These are phyloP conservation scores for Scedosporium apiospermum DNA, from an alignment of 2,329 filamentous ascomycete genomes.

Conservation along the genomic window DNA sequence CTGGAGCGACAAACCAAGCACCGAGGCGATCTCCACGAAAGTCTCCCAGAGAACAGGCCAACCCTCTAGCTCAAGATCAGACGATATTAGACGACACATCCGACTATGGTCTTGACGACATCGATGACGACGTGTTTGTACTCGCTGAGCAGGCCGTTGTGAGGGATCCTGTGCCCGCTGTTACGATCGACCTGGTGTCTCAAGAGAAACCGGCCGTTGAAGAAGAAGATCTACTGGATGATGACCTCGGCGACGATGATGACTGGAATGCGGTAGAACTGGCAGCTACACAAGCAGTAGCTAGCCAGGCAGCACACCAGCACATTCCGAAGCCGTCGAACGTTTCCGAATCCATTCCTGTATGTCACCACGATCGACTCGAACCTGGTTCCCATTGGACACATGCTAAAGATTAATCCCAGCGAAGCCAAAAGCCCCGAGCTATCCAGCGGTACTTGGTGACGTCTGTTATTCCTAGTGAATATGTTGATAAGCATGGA, in stretches of 20 bases:
- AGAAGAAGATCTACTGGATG: constrained; percentile 18
- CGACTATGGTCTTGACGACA: constrained; percentile 55
- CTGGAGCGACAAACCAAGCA: constrained; percentile 7
- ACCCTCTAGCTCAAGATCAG: constrained; percentile 9
- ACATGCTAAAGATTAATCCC: constrained; percentile 17
- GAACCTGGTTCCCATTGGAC: neutral
- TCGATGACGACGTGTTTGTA: constrained; percentile 57
- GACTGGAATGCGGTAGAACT: constrained; percentile 72
- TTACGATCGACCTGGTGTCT: neutral
- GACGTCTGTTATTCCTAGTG: constrained; percentile 59
- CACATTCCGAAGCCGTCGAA: neutral
- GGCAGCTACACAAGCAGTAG: constrained; percentile 58
- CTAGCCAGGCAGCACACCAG: neutral
- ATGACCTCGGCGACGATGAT: constrained; percentile 56
- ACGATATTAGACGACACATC: constrained; percentile 7
- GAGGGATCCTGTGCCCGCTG: neutral
- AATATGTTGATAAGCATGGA: constrained; percentile 56
- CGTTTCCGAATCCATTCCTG: constrained; percentile 1
- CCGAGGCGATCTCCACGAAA: neutral
- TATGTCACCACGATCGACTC: constrained; percentile 2
- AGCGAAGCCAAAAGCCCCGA: constrained; percentile 58
- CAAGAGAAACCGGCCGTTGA: constrained; percentile 11
- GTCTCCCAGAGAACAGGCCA: constrained; percentile 5
- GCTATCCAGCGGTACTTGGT: constrained; percentile 83
- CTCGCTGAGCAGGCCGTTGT: constrained; percentile 26